Evolutionary conservation across 192 early-diverging fungal genomes (phyloP).

Genomic region (Helicostylum pulchrum): DNA sequence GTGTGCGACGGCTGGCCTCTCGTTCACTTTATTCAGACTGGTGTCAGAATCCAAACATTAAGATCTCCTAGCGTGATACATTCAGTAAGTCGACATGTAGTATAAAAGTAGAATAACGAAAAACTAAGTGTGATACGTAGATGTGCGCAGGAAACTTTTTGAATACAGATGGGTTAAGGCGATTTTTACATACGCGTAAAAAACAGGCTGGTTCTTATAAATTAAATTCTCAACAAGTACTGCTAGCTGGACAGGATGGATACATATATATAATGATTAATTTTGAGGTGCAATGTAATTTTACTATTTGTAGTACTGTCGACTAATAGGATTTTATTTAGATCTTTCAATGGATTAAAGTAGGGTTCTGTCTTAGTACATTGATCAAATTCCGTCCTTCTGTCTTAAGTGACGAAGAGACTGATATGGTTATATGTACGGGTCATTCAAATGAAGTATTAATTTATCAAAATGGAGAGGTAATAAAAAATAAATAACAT

Average conservation of each 20-base stretch:
- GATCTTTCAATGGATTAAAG: conserved; percentile 29
- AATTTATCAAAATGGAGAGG: conserved; percentile 33
- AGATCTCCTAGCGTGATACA: conserved; percentile 20
- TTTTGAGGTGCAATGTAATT: conserved; percentile 23
- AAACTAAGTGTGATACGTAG: conserved; percentile 4
- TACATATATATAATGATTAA: conserved; percentile 29
- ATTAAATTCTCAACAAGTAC: conserved; percentile 21
- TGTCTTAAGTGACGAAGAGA: conserved; percentile 9
- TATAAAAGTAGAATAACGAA: neutral
- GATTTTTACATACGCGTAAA: conserved; percentile 3
- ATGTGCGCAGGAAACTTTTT: conserved; percentile 36
- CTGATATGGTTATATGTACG: conserved; percentile 36
- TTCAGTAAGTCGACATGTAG: conserved; percentile 22
- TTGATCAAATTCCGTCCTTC: conserved; percentile 31
- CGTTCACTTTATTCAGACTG: conserved; percentile 35
- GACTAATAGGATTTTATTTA: neutral
- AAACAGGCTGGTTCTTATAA: conserved; percentile 1
- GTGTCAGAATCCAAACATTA: conserved; percentile 24
- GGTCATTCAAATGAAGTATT: conserved; percentile 32
- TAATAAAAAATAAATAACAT: neutral
- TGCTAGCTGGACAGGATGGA: conserved; percentile 34
- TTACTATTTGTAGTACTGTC: too few relatives aligned
- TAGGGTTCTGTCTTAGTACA: conserved; percentile 23
- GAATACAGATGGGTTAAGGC: neutral
- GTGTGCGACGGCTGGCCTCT: conserved; percentile 32